Evolutionary conservation across 441 rosid genomes (phyloP).

Genomic region (Metrosideros polymorpha): DNA sequence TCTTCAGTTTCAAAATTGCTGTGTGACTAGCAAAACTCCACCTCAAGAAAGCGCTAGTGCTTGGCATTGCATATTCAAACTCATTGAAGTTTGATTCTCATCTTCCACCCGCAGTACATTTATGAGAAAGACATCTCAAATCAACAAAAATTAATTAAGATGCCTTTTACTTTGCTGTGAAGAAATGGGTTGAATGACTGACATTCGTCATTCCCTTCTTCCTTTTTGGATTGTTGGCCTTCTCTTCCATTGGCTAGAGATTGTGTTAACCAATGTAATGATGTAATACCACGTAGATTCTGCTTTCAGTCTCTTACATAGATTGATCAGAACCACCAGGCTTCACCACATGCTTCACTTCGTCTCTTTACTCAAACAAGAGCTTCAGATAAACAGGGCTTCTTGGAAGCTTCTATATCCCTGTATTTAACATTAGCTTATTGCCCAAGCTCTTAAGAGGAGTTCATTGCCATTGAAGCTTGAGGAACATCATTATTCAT

Average conservation of each 20-base stretch:
- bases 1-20: not conserved
- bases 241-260: not conserved
- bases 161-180: not conserved
- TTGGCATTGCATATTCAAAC: not conserved
- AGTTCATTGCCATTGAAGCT: not conserved
- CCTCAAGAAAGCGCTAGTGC: not conserved
- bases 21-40: not conserved
- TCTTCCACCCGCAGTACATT: not conserved
- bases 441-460: not conserved
- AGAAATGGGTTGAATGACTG: not conserved
- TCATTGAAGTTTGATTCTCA: not conserved
- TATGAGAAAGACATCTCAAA: not conserved
- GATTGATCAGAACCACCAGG: not conserved
- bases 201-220: not conserved
- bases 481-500: not conserved
- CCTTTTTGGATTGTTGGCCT: not conserved
- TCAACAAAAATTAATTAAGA: not conserved
- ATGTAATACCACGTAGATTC: not conserved
- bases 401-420: not conserved
- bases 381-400: not conserved
- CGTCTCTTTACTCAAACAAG: not conserved
- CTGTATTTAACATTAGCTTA: not conserved
- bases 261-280: not conserved
- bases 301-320: not conserved
- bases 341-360: not conserved